Evolutionary conservation across 371 early-diverging fungal species (phyloP), one percentile per base, ranked within the genome.

Genomic region (Rhizoclosmatium hyalinum): DNA sequence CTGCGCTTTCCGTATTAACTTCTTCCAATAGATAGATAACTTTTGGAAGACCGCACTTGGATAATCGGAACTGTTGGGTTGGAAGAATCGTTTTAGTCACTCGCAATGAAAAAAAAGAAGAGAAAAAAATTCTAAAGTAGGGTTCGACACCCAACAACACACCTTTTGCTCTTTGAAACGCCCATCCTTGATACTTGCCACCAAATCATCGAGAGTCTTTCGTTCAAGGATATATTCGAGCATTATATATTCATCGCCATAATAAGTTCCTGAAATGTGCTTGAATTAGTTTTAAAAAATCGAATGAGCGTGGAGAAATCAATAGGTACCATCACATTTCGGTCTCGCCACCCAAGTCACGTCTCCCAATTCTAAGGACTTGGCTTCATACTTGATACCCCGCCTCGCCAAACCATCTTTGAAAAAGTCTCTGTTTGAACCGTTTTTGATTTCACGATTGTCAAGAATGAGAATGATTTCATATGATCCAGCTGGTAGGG

Each of bases 91-190:
- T 17, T 6, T 50, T 50, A 50, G 50, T 50, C 50, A 50, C 12
- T 0, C 50, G 17, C 6, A 50, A 12, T 50, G 17, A 50, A 6
- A 50, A 50, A 60, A 63, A 65, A 56, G 17, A 68, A 63, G 24
- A 44, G 42, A 17, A 68, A n/a, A 65, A 44, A 44, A 32, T 32
- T 32, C 32, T 32, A 32, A 32, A 32, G 32, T 32, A 32, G 32
- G 32, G 32, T n/a, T 62, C 14, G 32, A 21, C 21, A 41, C 46
- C 10, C 24, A 2, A 46, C 32, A 68, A 58, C 32, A 50, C 71
- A 90, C 90, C 88, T 99, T 98, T 87, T 99, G 99, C 76, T 99
- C 99, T 24, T 84, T 87, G 81, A 91, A 98, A 41, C 99, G 89
- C 1, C 98, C 97, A 80, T 99, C 99, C 53, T 93, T 92, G 72